Percentiles rank a stretch among this genome's conserved stretches.
Conservation (phyloP, 2,329 filamentous ascomycete genomes). For the Cytospora chrysosperma region DNA sequence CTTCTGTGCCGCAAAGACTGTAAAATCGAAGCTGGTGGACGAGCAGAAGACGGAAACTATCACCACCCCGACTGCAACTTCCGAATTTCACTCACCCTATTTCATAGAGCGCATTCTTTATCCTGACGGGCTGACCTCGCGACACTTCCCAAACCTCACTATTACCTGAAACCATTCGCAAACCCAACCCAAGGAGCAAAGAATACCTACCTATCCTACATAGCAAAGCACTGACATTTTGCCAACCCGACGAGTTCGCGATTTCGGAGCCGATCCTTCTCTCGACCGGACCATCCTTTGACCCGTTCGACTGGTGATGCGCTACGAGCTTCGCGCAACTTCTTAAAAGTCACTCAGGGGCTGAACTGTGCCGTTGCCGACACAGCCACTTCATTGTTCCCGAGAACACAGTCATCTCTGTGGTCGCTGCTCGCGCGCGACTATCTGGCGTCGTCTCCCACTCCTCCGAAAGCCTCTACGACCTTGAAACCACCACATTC, state of each 20-base stretch:
- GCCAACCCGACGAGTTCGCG: conserved; percentile 12
- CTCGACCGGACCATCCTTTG: conserved; percentile 10
- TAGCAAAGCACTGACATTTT: neutral
- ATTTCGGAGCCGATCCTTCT: conserved; percentile 12
- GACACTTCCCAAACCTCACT: neutral
- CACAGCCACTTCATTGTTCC: conserved; percentile 21
- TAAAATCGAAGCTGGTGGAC: conserved; percentile 14
- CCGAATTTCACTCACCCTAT: neutral
- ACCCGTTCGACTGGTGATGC: conserved; percentile 18
- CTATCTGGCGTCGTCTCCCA: neutral
- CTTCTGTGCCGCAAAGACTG: neutral
- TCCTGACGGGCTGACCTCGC: neutral
- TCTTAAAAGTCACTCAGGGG: conserved; percentile 1
- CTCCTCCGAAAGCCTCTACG: neutral
- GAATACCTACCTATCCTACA: neutral
- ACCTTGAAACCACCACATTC: neutral
- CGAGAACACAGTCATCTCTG: neutral
- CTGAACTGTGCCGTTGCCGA: conserved; percentile 14
- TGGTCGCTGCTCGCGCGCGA: neutral
- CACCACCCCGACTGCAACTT: neutral
- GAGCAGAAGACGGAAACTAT: neutral
- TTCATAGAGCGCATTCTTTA: neutral
- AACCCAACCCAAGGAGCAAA: neutral
- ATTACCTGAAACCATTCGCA: neutral
- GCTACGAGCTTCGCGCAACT: conserved; percentile 5